Percentiles rank a stretch among this genome's conserved stretches.
Evolutionary conservation across 805 yeast genomes (phyloP).

Genomic region (Ogataea minuta): DNA sequence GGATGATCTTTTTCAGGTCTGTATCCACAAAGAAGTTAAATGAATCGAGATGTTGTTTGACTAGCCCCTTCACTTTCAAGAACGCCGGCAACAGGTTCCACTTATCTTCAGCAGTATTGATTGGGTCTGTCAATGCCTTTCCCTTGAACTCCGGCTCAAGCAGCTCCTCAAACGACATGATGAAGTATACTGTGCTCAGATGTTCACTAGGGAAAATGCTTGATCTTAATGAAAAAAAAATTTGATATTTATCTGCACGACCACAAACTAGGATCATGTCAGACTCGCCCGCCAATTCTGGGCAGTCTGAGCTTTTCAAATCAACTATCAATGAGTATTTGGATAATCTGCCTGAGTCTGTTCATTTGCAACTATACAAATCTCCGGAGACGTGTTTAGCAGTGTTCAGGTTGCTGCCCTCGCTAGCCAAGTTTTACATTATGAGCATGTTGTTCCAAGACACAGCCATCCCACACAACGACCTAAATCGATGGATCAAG

Average conservation of each 20-base stretch:
- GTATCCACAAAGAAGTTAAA: conserved; percentile 93
- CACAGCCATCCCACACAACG: conserved; percentile 62
- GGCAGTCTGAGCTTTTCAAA: conserved; percentile 44
- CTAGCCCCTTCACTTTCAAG: conserved; percentile 90
- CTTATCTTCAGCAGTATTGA: conserved; percentile 89
- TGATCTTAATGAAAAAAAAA: conserved; percentile 1
- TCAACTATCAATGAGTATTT: conserved; percentile 83
- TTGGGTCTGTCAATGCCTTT: conserved; percentile 79
- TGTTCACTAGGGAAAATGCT: background rate
- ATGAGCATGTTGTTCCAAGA: conserved; percentile 86
- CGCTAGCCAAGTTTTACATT: conserved; percentile 83
- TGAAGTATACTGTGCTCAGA: too few relatives aligned
- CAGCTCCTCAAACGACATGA: conserved; percentile 43
- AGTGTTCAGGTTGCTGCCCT: conserved; percentile 83
- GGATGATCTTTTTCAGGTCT: conserved; percentile 87
- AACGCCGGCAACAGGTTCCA: conserved; percentile 98
- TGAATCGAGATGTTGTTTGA: conserved; percentile 97
- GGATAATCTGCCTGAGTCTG: conserved; percentile 83
- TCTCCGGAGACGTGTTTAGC: conserved; percentile 95
- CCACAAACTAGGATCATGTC: conserved; percentile 5
- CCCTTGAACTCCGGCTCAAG: conserved; percentile 84
- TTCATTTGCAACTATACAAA: conserved; percentile 78
- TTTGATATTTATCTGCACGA: conserved; percentile 3
- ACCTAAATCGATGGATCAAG: conserved; percentile 75
- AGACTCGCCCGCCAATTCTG: conserved; percentile 10